These are phyloP conservation scores for Sporisorium graminicola DNA, from an alignment of 1,284 basidiomycete species.

Conservation along the genomic window DNA sequence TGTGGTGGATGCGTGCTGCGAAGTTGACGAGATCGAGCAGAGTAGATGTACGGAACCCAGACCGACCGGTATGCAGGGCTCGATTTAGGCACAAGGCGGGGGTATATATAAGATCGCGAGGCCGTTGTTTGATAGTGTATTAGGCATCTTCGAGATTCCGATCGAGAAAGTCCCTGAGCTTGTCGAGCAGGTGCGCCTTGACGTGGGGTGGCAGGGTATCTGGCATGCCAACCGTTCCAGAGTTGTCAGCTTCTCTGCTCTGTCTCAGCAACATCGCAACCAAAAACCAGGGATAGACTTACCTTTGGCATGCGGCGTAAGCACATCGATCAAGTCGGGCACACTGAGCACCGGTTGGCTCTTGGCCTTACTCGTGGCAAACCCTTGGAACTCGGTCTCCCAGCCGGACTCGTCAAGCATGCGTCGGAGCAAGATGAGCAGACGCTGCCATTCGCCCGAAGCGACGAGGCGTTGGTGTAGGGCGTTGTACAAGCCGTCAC, in stretches of 20 bases:
- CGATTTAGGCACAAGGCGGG: not conserved
- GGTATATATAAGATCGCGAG: not conserved
- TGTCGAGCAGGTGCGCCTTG: slow-evolving; percentile 39
- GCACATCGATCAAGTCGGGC: slow-evolving; percentile 33
- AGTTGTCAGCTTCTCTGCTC: not conserved
- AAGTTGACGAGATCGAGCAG: not conserved
- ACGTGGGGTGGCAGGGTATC: slow-evolving; percentile 52
- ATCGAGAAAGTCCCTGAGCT: slow-evolving; percentile 53
- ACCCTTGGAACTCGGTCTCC: slow-evolving; percentile 21
- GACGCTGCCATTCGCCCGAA: slow-evolving; percentile 48
- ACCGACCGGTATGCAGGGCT: not conserved
- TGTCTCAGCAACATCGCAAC: not conserved
- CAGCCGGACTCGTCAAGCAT: slow-evolving; percentile 56
- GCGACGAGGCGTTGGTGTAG: slow-evolving; percentile 55
- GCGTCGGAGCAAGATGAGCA: slow-evolving; percentile 36
- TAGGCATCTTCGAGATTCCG: slow-evolving; percentile 53
- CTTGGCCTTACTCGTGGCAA: slow-evolving; percentile 31
- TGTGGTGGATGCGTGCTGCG: too few species aligned
- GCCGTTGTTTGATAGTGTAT: too few species aligned
- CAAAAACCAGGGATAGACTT: not conserved
- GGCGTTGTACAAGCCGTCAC: slow-evolving; percentile 48
- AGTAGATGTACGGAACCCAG: not conserved
- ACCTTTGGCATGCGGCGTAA: slow-evolving; percentile 52
- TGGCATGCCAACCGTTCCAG: not conserved
- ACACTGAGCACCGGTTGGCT: slow-evolving; percentile 25